These are phyloP conservation scores for Clavispora vitiphila DNA, from an alignment of 805 yeast genomes.

Conservation along the genomic window DNA sequence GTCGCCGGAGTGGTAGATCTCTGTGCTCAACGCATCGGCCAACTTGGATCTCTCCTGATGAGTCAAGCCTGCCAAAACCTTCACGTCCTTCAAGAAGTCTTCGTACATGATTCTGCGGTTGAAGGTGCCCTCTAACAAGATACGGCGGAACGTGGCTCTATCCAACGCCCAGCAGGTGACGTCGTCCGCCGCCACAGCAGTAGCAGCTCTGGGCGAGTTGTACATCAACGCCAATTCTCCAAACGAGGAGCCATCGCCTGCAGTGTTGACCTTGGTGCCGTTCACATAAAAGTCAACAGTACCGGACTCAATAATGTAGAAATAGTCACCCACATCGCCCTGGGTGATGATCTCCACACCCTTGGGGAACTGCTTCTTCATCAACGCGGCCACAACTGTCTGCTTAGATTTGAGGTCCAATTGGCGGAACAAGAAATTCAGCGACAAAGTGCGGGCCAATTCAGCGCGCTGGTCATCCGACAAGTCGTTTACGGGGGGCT, in stretches of 20 bases:
- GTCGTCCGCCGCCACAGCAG: conserved; percentile 68
- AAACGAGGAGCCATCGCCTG: conserved; percentile 86
- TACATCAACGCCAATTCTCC: conserved; percentile 98
- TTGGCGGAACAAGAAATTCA: conserved; percentile 80
- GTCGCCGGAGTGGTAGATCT: conserved; percentile 63
- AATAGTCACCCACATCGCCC: conserved; percentile 93
- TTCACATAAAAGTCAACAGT: conserved; percentile 75
- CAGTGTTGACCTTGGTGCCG: conserved; percentile 61
- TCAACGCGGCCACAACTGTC: conserved; percentile 79
- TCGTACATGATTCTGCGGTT: conserved; percentile 89
- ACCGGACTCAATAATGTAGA: conserved; percentile 83
- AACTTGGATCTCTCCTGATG: conserved; percentile 82
- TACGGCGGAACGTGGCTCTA: conserved; percentile 87
- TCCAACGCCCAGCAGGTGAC: conserved; percentile 83
- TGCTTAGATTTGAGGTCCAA: conserved; percentile 73
- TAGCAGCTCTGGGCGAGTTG: conserved; percentile 96
- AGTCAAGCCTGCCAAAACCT: conserved; percentile 67
- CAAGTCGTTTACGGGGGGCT: conserved; percentile 64
- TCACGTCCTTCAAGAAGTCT: conserved; percentile 79
- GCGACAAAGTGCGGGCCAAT: conserved; percentile 64
- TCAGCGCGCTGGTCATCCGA: conserved; percentile 59
- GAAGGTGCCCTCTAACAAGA: conserved; percentile 83
- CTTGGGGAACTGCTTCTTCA: conserved; percentile 57
- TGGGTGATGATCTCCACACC: conserved; percentile 72
- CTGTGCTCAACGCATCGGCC: conserved; percentile 90